Base-by-base conservation (phyloP, 2,329 filamentous ascomycete genomes). In the Elsinoe necatrix region DNA sequence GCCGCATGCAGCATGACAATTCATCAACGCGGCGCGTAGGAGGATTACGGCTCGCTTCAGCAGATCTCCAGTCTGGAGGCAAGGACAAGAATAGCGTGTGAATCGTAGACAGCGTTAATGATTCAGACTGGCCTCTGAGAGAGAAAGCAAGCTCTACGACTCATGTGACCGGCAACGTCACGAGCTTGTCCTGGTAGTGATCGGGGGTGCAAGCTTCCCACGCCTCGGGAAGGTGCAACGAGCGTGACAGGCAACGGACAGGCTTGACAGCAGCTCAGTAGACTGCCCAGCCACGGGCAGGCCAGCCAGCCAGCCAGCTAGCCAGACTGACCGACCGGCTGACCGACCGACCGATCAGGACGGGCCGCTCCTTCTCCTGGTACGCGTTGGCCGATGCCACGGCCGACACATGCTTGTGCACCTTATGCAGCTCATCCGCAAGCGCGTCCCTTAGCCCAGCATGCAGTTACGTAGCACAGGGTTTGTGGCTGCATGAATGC, bases 291-390 rank as follows among this genome's bases (percentile, higher is more conserved):
- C 14, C 14, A 25, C 43, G 21, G 23, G 21, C 43, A 25, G 34
- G 34, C 34, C 20, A 45, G 41, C 25, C 25, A 25, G n/a, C n/a
- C n/a, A n/a, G n/a, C n/a, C n/a, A n/a, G n/a, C n/a, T n/a, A n/a
- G n/a, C n/a, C n/a, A n/a, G n/a, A n/a, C n/a, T n/a, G n/a, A n/a
- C n/a, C n/a, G n/a, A n/a, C n/a, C n/a, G n/a, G n/a, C n/a, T n/a
- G 31, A 16, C 48, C 18, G 48, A 52, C 29, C 31, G 48, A 9
- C 48, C 18, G 48, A 52, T n/a, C 31, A 52, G n/a, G 48, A 39
- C 54, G 54, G 54, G 54, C 54, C 54, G 54, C 54, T 56, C 41
- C 41, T 29, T 37, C 41, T 45, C 54, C 54, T 56, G 54, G 42
- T 56, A 56, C 54, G 54, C 54, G 54, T 56, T 56, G 54, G 42